Conservation (phyloP, 2,329 filamentous ascomycete species). For the Curvularia lunata region DNA sequence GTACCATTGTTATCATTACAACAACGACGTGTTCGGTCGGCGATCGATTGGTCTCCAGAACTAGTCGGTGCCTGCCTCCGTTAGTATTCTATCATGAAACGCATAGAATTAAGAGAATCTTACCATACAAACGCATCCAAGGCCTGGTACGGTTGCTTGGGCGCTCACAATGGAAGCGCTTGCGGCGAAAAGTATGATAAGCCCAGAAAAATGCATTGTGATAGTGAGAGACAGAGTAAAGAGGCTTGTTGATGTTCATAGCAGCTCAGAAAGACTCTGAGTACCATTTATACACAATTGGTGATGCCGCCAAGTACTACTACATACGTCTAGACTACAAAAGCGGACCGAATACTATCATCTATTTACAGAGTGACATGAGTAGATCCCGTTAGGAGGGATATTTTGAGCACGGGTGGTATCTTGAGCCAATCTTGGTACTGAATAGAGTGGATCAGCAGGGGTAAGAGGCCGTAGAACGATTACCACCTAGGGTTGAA, state of each 20-base stretch:
- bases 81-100: not conserved
- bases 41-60: not conserved
- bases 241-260: not conserved
- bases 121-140: conserved; percentile 1
- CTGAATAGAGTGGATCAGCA: no score
- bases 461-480: no score
- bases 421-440: no score
- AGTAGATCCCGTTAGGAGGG: no score
- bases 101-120: not conserved
- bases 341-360: conserved; percentile 1
- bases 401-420: no score
- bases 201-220: not conserved
- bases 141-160: not conserved
- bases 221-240: not conserved
- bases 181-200: not conserved
- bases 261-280: not conserved
- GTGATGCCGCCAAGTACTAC: no score
- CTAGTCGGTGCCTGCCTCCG: not conserved
- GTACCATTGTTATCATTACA: not conserved
- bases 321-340: not conserved
- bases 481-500: no score
- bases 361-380: no score
- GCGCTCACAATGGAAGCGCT: not conserved
- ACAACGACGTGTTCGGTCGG: not conserved
- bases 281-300: not conserved